Percentiles rank a stretch among this genome's conserved stretches.
Conservation (phyloP, 83 land plant species). For the Larix sibirica region DNA sequence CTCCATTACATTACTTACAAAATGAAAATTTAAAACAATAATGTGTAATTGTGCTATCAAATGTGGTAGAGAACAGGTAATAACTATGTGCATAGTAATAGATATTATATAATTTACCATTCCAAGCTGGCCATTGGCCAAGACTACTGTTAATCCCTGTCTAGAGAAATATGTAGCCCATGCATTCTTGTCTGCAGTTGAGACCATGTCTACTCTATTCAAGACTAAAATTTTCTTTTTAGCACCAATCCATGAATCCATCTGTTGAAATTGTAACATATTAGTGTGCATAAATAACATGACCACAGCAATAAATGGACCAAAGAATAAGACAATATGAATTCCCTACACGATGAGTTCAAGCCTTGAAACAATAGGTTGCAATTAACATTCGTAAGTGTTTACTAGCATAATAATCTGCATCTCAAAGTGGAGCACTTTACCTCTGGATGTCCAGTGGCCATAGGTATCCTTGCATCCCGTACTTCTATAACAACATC, state of each 20-base stretch:
- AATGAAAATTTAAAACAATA: neutral
- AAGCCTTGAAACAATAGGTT: constrained; percentile 4
- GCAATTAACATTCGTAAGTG: too few relatives aligned
- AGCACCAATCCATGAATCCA: constrained; percentile 89
- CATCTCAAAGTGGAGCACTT: neutral
- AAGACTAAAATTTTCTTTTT: constrained; percentile 82
- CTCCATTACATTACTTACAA: neutral
- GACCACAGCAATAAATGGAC: constrained; percentile 4
- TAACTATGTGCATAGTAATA: neutral
- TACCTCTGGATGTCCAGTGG: constrained; percentile 93
- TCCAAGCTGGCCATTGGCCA: constrained; percentile 89
- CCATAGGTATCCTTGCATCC: constrained; percentile 94
- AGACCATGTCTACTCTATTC: constrained; percentile 97
- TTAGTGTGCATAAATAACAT: neutral
- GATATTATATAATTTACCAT: constrained; percentile 39
- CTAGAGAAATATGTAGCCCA: constrained; percentile 83
- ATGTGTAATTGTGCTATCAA: neutral
- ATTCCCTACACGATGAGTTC: neutral
- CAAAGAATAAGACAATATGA: neutral
- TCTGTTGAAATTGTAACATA: constrained; percentile 33
- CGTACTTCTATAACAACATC: constrained; percentile 98
- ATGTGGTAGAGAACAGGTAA: neutral
- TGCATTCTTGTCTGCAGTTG: constrained; percentile 81
- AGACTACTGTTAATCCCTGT: constrained; percentile 70
- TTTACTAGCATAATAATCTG: too few relatives aligned